Percentiles rank a stretch among this genome's conserved stretches.
Evolutionary conservation across 176 grass and related monocot genomes (phyloP).

Genomic region (Cenchrus americanus): DNA sequence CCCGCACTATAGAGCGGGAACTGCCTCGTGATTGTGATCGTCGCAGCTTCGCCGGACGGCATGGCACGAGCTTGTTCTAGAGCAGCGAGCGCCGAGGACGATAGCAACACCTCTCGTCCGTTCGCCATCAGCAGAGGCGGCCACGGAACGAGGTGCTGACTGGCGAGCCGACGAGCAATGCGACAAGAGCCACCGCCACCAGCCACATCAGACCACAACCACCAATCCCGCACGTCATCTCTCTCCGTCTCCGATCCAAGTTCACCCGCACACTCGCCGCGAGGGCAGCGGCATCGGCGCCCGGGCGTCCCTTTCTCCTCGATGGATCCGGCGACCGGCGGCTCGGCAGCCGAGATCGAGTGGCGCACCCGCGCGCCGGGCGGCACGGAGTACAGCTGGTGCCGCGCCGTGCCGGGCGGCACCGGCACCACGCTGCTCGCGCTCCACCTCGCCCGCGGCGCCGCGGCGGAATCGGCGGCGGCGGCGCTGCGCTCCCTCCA

Average conservation of each 20-base stretch:
- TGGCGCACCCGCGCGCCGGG: slow-evolving; percentile 41
- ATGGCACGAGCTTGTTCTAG: background rate
- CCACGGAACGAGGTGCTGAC: slow-evolving; percentile 12
- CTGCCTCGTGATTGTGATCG: background rate
- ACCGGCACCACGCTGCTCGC: slow-evolving; percentile 78
- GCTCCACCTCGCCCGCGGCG: slow-evolving; percentile 54
- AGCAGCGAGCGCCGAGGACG: slow-evolving; percentile 1
- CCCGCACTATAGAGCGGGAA: background rate
- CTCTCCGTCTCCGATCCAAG: slow-evolving; percentile 20
- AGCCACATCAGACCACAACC: background rate
- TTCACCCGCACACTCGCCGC: background rate
- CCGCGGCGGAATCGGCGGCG: background rate
- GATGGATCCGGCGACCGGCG: slow-evolving; percentile 48
- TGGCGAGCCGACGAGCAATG: background rate
- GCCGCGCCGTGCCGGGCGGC: slow-evolving; percentile 73
- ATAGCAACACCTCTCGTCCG: background rate
- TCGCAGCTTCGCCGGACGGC: background rate
- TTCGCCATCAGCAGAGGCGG: background rate
- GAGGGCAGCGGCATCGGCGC: background rate
- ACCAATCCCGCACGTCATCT: background rate
- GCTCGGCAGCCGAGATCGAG: slow-evolving; percentile 22
- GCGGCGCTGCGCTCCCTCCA: slow-evolving; percentile 46
- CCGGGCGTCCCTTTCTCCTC: background rate
- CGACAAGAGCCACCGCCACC: slow-evolving; percentile 9
- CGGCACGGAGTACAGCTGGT: slow-evolving; percentile 77